Conservation (phyloP, 1,284 basidiomycete genomes). For the Austropuccinia psidii region DNA sequence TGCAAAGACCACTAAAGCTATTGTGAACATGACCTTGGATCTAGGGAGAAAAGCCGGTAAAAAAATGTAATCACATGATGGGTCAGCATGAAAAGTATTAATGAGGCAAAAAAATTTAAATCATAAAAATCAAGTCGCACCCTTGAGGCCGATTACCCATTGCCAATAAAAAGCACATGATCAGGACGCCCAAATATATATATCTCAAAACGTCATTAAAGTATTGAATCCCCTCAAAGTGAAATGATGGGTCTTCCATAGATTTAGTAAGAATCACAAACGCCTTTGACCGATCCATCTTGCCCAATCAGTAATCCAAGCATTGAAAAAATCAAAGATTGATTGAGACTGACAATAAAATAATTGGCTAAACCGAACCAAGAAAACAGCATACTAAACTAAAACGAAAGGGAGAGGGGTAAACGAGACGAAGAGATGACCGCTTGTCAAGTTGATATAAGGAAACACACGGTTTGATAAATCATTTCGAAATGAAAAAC, state of each 20-base stretch:
- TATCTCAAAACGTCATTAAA: slow-evolving; percentile 70
- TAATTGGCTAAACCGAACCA: slow-evolving; percentile 79
- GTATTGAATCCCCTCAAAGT: slow-evolving; percentile 54
- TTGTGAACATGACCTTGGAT: slow-evolving; percentile 68
- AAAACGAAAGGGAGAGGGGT: too few species aligned
- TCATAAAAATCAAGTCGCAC: slow-evolving; percentile 42
- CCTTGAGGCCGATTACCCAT: slow-evolving; percentile 90
- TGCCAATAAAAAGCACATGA: slow-evolving; percentile 81
- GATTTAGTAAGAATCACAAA: slow-evolving; percentile 61
- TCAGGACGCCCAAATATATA: slow-evolving; percentile 73
- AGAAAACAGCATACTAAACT: slow-evolving; percentile 76
- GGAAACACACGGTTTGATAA: slow-evolving; percentile 59
- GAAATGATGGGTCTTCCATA: slow-evolving; percentile 60
- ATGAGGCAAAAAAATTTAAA: background rate
- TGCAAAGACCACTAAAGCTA: slow-evolving; percentile 72
- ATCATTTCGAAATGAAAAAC: slow-evolving; percentile 91
- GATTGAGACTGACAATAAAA: slow-evolving; percentile 59
- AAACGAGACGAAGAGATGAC: background rate
- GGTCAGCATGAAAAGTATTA: background rate
- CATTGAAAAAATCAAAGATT: slow-evolving; percentile 44
- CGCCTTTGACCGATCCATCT: slow-evolving; percentile 37
- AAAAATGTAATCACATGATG: background rate
- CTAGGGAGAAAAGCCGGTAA: slow-evolving; percentile 39
- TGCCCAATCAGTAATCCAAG: slow-evolving; percentile 50
- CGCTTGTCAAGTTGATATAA: background rate